Conservation (phyloP, 2,329 filamentous ascomycete species). For the Claviceps capensis region DNA sequence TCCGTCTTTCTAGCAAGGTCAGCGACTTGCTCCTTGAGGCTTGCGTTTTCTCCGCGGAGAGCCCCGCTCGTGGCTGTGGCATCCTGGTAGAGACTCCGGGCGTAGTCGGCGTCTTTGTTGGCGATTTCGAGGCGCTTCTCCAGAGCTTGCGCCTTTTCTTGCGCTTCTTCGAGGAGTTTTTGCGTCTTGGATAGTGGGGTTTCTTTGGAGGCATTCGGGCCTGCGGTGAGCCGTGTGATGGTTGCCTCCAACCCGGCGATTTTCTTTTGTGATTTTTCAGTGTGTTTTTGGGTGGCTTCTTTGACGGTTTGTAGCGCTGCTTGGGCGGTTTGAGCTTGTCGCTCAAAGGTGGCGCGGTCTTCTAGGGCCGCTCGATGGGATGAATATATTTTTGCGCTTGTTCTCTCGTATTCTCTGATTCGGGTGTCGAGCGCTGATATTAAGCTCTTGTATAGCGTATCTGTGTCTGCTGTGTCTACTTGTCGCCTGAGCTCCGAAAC, state of each 20-base stretch:
- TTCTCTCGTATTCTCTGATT: slow-evolving; percentile 30
- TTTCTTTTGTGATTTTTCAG: slow-evolving; percentile 24
- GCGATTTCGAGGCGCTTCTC: slow-evolving; percentile 27
- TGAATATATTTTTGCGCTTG: slow-evolving; percentile 29
- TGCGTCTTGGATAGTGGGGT: slow-evolving; percentile 15
- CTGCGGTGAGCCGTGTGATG: slow-evolving; percentile 16
- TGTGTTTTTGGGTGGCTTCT: slow-evolving; percentile 17
- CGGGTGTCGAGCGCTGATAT: slow-evolving; percentile 31
- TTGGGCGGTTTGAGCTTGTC: slow-evolving; percentile 28
- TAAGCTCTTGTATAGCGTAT: slow-evolving; percentile 24
- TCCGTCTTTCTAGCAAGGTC: slow-evolving; percentile 28
- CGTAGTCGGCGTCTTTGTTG: slow-evolving; percentile 40
- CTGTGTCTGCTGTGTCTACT: slow-evolving; percentile 14
- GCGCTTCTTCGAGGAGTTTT: slow-evolving; percentile 22
- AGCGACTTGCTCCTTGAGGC: slow-evolving; percentile 27
- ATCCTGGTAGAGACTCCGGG: slow-evolving; percentile 44
- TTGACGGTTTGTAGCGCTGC: slow-evolving; percentile 15
- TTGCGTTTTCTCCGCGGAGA: slow-evolving; percentile 31
- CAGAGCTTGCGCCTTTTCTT: slow-evolving; percentile 25
- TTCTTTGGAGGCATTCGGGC: slow-evolving; percentile 11
- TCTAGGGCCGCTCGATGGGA: slow-evolving; percentile 35
- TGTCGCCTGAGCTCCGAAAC: slow-evolving; percentile 17
- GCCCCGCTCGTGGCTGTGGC: slow-evolving; percentile 34
- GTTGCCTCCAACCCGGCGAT: slow-evolving; percentile 23
- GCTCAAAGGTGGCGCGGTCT: slow-evolving; percentile 35